Percentiles rank a stretch among this genome's conserved stretches.
These are phyloP conservation scores for Lyophyllum semitale DNA, from an alignment of 768 basidiomycete genomes.

Conservation along the genomic window DNA sequence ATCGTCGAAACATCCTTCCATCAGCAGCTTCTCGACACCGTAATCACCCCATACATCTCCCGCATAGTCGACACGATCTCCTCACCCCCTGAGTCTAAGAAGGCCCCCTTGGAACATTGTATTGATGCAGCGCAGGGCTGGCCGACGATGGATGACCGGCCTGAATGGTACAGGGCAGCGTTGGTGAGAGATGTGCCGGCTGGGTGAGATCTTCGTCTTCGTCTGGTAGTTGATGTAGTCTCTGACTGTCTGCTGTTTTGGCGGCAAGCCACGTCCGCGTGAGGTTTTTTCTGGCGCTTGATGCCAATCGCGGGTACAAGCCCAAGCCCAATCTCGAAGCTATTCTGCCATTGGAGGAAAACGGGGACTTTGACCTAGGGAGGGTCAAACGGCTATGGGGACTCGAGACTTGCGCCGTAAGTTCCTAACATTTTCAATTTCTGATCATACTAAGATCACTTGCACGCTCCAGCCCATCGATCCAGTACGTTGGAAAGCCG, in stretches of 20 bases:
- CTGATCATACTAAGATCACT: neutral
- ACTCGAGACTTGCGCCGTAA: constrained; percentile 18
- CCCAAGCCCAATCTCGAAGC: constrained; percentile 18
- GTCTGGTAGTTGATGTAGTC: too few relatives aligned
- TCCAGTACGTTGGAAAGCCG: constrained; percentile 18
- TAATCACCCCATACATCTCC: neutral
- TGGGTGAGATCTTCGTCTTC: constrained; percentile 13
- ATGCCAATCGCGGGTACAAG: neutral
- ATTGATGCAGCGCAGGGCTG: neutral
- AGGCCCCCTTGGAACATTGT: constrained; percentile 10
- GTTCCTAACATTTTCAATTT: neutral
- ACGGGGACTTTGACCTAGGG: constrained; percentile 18
- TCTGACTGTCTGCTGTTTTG: too few relatives aligned
- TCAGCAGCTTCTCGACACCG: neutral
- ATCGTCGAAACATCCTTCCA: neutral
- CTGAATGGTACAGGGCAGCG: neutral
- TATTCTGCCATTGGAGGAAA: constrained; percentile 17
- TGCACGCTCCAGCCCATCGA: constrained; percentile 15
- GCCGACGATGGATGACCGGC: neutral
- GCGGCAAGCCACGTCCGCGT: constrained; percentile 21
- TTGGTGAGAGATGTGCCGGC: constrained; percentile 11
- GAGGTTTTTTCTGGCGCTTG: constrained; percentile 14
- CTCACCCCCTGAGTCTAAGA: neutral
- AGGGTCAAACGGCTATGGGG: constrained; percentile 20
- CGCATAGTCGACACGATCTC: neutral